Evolutionary conservation across 495 filamentous ascomycete species (phyloP).

Genomic region (Jackrogersella minutella): DNA sequence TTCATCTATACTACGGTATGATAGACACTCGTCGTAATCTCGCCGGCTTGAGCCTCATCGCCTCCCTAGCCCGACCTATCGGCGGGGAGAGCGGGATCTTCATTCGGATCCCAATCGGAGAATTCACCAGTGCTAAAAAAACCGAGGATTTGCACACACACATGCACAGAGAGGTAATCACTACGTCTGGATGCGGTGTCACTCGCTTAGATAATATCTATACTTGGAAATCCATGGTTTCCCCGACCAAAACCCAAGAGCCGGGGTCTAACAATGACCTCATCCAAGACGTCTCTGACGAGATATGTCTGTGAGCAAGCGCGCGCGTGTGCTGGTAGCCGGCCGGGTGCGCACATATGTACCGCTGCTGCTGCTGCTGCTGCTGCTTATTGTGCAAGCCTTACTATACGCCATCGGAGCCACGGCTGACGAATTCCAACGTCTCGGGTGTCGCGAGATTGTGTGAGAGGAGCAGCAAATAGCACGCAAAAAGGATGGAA

Average conservation of each 20-base stretch:
- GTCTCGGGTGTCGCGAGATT: slow-evolving; percentile 11
- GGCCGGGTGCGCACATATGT: slow-evolving; percentile 14
- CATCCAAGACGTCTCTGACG: slow-evolving; percentile 28
- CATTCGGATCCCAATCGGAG: slow-evolving; percentile 36
- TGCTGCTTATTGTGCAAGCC: slow-evolving; percentile 3
- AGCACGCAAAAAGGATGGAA: slow-evolving; percentile 2
- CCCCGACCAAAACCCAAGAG: slow-evolving; percentile 18
- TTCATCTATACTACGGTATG: background rate
- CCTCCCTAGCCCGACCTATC: background rate
- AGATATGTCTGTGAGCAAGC: slow-evolving; percentile 20
- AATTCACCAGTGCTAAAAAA: slow-evolving; percentile 25
- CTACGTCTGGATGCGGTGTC: slow-evolving; percentile 8
- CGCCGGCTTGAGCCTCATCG: slow-evolving; percentile 28
- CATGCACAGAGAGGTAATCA: too few species aligned
- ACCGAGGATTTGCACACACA: slow-evolving; percentile 5
- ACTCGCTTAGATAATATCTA: slow-evolving; percentile 33
- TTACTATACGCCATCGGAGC: slow-evolving; percentile 32
- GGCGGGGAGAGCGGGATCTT: slow-evolving; percentile 25
- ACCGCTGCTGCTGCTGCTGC: too few species aligned
- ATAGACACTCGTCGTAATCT: slow-evolving; percentile 3
- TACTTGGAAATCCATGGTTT: slow-evolving; percentile 15
- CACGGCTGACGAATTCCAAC: slow-evolving; percentile 24
- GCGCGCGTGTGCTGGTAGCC: slow-evolving; percentile 10
- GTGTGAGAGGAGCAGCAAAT: slow-evolving; percentile 27
- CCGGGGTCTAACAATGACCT: slow-evolving; percentile 26